A percentile compares a stretch with the other conserved stretches of the same genome.
Evolutionary conservation across 116 monocot species (phyloP).

Genomic region (Dioscorea cayenensis): DNA sequence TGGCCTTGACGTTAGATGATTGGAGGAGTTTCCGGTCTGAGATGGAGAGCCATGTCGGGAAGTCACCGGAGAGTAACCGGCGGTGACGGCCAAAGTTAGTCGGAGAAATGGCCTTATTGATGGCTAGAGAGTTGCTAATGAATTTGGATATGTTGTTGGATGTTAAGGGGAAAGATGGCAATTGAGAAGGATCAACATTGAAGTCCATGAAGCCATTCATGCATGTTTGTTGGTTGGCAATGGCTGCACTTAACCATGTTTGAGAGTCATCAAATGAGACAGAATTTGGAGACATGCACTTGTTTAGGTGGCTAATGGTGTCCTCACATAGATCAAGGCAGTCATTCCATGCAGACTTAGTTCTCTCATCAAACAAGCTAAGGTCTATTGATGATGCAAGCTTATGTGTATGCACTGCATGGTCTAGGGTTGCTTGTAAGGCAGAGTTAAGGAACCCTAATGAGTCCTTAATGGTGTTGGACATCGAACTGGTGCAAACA

Average conservation of each 20-base stretch:
- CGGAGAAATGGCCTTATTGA: constrained; percentile 14
- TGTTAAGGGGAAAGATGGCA: constrained; percentile 8
- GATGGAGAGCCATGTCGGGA: constrained; percentile 30
- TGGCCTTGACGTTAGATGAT: constrained; percentile 10
- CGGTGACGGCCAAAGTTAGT: constrained; percentile 6
- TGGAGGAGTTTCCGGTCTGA: constrained; percentile 39
- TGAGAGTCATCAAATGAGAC: constrained; percentile 16
- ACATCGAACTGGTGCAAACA: constrained; percentile 11
- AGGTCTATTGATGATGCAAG: constrained; percentile 4
- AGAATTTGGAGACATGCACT: constrained; percentile 3
- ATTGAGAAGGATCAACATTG: background rate
- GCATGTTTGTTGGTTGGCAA: constrained; percentile 38
- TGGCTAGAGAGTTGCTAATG: constrained; percentile 35
- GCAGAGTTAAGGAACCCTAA: constrained; percentile 1
- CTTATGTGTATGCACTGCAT: background rate
- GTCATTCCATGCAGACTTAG: constrained; percentile 30
- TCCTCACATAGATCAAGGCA: constrained; percentile 32
- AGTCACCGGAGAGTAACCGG: constrained; percentile 23
- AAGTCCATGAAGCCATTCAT: constrained; percentile 31
- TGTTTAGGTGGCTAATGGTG: constrained; percentile 27
- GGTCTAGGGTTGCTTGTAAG: constrained; percentile 12
- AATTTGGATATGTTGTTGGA: constrained; percentile 21
- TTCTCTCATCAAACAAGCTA: constrained; percentile 1
- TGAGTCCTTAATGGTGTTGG: background rate
- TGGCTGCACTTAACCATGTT: constrained; percentile 45